These are phyloP conservation scores for Colletotrichum brevisporum DNA, from an alignment of 2,329 filamentous ascomycete species.

Conservation along the genomic window DNA sequence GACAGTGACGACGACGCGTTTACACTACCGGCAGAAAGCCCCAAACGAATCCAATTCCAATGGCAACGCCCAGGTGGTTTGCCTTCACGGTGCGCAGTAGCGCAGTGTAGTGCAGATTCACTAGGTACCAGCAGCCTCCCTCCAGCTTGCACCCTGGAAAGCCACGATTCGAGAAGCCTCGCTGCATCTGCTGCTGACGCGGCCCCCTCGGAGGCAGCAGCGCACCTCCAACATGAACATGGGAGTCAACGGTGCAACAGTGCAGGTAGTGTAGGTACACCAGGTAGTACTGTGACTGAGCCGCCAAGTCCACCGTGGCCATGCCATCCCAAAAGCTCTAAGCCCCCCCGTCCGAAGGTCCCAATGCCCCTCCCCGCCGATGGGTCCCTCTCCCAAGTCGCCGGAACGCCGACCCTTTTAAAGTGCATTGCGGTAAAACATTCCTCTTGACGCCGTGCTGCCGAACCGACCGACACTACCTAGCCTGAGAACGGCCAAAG, in stretches of 20 bases:
- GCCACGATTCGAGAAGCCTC: slow-evolving; percentile 26
- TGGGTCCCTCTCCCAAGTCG: slow-evolving; percentile 26
- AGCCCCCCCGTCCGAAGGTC: slow-evolving; percentile 15
- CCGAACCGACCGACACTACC: slow-evolving; percentile 26
- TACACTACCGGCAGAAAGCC: slow-evolving; percentile 9
- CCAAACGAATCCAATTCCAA: neutral
- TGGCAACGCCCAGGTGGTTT: slow-evolving; percentile 10
- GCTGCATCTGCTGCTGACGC: slow-evolving; percentile 32
- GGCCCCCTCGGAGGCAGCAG: slow-evolving; percentile 35
- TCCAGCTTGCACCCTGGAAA: neutral
- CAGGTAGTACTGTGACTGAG: slow-evolving; percentile 14
- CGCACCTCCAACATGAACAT: slow-evolving; percentile 3
- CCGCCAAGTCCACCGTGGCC: slow-evolving; percentile 13
- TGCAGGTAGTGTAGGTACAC: neutral
- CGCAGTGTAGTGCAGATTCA: too few species aligned
- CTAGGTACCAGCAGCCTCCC: neutral
- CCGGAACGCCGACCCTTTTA: slow-evolving; percentile 31
- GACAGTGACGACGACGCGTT: slow-evolving; percentile 13
- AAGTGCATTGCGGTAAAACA: slow-evolving; percentile 8
- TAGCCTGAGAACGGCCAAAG: slow-evolving; percentile 26
- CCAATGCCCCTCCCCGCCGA: slow-evolving; percentile 14
- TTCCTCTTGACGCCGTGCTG: slow-evolving; percentile 28
- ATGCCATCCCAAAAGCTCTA: slow-evolving; percentile 5
- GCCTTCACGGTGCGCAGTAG: too few species aligned
- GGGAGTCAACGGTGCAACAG: too few species aligned